phyloP scores from a whole-genome alignment of 352 stramenopile genomes.

The Globisporangium rhizosaccharum region DNA sequence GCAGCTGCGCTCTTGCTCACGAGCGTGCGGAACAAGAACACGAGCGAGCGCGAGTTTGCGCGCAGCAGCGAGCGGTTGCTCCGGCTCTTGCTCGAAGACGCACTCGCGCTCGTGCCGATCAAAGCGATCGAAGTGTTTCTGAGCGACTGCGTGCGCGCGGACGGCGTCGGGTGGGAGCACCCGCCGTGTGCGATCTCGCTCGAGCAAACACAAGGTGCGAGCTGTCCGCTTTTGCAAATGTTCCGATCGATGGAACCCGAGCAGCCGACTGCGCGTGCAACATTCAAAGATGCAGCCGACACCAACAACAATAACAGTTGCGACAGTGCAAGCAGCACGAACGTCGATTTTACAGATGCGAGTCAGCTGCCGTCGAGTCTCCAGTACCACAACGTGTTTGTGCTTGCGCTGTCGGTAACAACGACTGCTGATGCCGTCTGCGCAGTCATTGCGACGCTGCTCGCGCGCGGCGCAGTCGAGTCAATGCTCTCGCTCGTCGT shows the following conservation, averaged over 20 bases:
- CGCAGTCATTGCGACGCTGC: conserved; percentile 25
- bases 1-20: conserved; percentile 37
- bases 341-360: conserved; percentile 9
- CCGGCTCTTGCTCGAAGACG: conserved; percentile 53
- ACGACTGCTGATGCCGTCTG: conserved; percentile 25
- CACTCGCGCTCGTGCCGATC: conserved; percentile 29
- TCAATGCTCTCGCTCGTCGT: conserved; percentile 39
- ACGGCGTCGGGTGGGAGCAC: conserved; percentile 29
- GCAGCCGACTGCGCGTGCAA: conserved; percentile 15
- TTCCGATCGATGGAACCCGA: conserved; percentile 22
- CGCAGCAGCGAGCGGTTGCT: conserved; percentile 37
- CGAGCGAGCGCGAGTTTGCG: conserved; percentile 28
- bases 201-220: conserved; percentile 10
- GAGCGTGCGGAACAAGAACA: conserved; percentile 29
- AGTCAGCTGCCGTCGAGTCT: conserved; percentile 19
- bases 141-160: conserved; percentile 19
- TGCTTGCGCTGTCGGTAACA: conserved; percentile 32
- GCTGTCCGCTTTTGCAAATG: conserved; percentile 18
- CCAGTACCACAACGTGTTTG: conserved; percentile 45
- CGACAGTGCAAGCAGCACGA: conserved; percentile 16
- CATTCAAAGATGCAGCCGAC: neutral
- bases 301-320: conserved; percentile 13
- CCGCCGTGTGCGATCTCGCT: conserved; percentile 27
- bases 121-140: conserved; percentile 27
- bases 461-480: conserved; percentile 34